These are phyloP conservation scores for Saccharomycopsis amapae DNA, from an alignment of 805 yeast genomes.

Conservation along the genomic window DNA sequence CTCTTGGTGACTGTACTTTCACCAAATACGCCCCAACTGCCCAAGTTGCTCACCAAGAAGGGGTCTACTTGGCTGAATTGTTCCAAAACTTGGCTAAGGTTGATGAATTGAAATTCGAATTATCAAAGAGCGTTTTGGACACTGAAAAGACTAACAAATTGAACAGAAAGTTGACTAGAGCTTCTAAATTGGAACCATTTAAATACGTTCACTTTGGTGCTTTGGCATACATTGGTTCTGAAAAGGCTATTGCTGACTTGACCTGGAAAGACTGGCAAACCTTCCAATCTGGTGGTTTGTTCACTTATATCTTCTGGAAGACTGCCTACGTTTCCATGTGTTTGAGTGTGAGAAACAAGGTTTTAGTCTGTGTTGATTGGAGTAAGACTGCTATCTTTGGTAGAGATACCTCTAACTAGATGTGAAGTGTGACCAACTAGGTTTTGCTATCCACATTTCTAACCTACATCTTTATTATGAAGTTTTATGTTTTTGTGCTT, in stretches of 20 bases:
- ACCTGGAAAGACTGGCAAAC: constrained; percentile 74
- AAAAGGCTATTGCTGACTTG: constrained; percentile 89
- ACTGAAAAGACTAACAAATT: constrained; percentile 41
- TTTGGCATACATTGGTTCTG: constrained; percentile 88
- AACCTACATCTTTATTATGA: not conserved
- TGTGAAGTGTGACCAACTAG: not conserved
- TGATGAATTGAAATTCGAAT: constrained; percentile 46
- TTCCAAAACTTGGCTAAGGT: constrained; percentile 59
- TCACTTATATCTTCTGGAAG: constrained; percentile 92
- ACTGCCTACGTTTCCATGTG: constrained; percentile 91
- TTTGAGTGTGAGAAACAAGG: constrained; percentile 80
- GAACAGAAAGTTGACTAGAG: constrained; percentile 31
- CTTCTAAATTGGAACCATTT: constrained; percentile 46
- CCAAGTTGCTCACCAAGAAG: constrained; percentile 95
- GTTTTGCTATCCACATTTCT: no score
- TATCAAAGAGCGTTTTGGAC: constrained; percentile 30
- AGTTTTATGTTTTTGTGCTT: not conserved
- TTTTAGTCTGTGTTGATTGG: constrained; percentile 86
- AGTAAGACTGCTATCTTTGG: constrained; percentile 80
- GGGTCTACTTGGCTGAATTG: constrained; percentile 67
- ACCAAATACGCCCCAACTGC: constrained; percentile 90
- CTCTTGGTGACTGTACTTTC: constrained; percentile 91
- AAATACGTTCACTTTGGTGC: constrained; percentile 87
- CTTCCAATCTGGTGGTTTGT: constrained; percentile 73
- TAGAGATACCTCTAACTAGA: constrained; percentile 46